Base-by-base conservation (phyloP, 305 asterid genomes). In the Plantago lanceolata region DNA sequence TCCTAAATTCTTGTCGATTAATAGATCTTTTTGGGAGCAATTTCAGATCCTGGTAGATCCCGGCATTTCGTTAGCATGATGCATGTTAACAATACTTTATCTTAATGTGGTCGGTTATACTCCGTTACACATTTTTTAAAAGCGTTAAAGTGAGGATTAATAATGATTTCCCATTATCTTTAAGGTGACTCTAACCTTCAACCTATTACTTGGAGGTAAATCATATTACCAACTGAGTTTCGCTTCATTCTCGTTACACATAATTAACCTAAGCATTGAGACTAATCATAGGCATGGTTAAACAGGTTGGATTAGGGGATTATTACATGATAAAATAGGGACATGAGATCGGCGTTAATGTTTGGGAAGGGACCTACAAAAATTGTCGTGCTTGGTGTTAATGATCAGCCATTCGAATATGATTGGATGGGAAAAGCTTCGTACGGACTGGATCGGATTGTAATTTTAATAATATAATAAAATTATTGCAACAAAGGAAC, bases 291-390 rank as follows among this genome's bases (percentile, higher is more conserved):
- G 1, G 7, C n/a, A 50, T 17, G 21, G 26, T 50, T 18, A 9
- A 50, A 24, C 8, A 13, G 18, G 19, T 28, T 2, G 61, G n/a
- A 13, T 16, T 5, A n/a, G 14, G 29, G 57, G 52, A 62, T 17
- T 17, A 8, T 0, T n/a, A 15, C 31, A 17, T 19, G 8, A 44
- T 29, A 43, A 52, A n/a, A 76, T 71, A 70, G 75, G 11, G 78
- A 68, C 79, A 72, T 19, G 45, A 80, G 68, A 72, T 31, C 63
- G 85, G 80, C 71, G 44, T 69, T 43, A 61, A 47, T 78, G 87
- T 77, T 70, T 61, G 66, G 68, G 57, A 69, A 14, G n/a, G 86
- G 81, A 73, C 85, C 88, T 75, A 80, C 87, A 71, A 53, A 51
- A 71, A 63, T 73, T 67, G 81, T 78, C 70, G 80, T 78, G 79